Evolutionary conservation across 495 filamentous ascomycete species (phyloP).

Genomic region (Lophium mytilinum): DNA sequence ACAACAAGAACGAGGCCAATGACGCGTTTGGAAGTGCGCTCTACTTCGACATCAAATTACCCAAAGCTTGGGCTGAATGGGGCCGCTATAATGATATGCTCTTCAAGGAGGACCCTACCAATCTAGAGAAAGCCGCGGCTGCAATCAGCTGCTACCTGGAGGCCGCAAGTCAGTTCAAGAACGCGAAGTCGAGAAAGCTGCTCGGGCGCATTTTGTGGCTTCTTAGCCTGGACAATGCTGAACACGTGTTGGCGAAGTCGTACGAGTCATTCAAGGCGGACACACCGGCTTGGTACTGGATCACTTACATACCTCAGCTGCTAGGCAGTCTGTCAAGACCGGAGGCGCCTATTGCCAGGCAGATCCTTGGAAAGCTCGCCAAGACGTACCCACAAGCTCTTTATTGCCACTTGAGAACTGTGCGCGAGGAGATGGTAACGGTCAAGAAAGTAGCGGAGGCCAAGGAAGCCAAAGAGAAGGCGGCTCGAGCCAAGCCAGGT

Average conservation of each 20-base stretch:
- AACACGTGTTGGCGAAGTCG: conserved; percentile 65
- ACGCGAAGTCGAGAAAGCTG: conserved; percentile 87
- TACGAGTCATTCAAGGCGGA: conserved; percentile 96
- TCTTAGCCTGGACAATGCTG: conserved; percentile 83
- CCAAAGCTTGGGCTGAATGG: conserved; percentile 99
- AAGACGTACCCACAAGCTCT: conserved; percentile 88
- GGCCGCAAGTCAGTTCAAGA: conserved; percentile 92
- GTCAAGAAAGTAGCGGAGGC: conserved; percentile 83
- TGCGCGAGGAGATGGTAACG: conserved; percentile 83
- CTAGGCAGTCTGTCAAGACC: conserved; percentile 80
- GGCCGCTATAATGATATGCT: conserved; percentile 93
- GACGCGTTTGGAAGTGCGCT: conserved; percentile 89
- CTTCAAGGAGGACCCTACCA: conserved; percentile 79
- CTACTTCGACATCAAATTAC: conserved; percentile 87
- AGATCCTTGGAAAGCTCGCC: conserved; percentile 82
- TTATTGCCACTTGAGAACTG: conserved; percentile 89
- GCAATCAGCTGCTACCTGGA: conserved; percentile 95
- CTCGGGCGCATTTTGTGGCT: conserved; percentile 96
- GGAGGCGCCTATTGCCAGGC: conserved; percentile 77
- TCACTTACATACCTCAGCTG: conserved; percentile 95
- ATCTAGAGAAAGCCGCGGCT: conserved; percentile 74
- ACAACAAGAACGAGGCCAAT: conserved; percentile 80
- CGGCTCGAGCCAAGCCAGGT: conserved; percentile 41
- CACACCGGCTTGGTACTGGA: conserved; percentile 97
- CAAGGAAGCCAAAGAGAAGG: conserved; percentile 60